Conservation (phyloP, 331 rosid species). For the Acacia concinna region DNA sequence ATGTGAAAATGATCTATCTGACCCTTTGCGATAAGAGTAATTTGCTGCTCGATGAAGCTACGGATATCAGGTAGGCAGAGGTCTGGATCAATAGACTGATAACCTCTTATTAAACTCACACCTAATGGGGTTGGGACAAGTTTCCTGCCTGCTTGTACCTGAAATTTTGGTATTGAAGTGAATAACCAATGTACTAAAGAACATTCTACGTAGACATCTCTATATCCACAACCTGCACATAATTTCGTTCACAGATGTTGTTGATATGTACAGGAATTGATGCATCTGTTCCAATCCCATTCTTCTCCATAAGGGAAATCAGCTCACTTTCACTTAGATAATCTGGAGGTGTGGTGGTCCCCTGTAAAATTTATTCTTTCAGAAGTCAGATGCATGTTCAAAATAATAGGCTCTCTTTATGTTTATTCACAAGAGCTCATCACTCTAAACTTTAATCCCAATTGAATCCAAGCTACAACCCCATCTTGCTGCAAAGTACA, state of each 20-base stretch:
- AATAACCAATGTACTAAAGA: conserved; percentile 26
- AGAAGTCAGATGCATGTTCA: conserved; percentile 21
- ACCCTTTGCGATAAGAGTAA: conserved; percentile 86
- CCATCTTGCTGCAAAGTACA: neutral
- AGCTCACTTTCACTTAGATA: conserved; percentile 92
- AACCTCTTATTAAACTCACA: conserved; percentile 86
- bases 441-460: conserved; percentile 14
- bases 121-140: conserved; percentile 85
- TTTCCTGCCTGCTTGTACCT: conserved; percentile 97
- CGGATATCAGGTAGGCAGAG: conserved; percentile 98
- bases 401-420: conserved; percentile 13
- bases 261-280: conserved; percentile 94
- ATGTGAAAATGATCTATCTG: conserved; percentile 77
- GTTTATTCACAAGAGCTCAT: conserved; percentile 26
- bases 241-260: conserved; percentile 96
- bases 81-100: conserved; percentile 93
- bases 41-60: conserved; percentile 96
- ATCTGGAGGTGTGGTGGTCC: conserved; percentile 83
- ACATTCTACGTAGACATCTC: conserved; percentile 15
- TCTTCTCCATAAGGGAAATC: conserved; percentile 94
- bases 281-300: conserved; percentile 97
- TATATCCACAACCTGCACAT: conserved; percentile 75
- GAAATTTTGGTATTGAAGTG: conserved; percentile 38
- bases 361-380: conserved; percentile 53
- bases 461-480: conserved; percentile 9